Conservation (phyloP, 2,329 filamentous ascomycete genomes). For the Diaporthe humulicola region DNA sequence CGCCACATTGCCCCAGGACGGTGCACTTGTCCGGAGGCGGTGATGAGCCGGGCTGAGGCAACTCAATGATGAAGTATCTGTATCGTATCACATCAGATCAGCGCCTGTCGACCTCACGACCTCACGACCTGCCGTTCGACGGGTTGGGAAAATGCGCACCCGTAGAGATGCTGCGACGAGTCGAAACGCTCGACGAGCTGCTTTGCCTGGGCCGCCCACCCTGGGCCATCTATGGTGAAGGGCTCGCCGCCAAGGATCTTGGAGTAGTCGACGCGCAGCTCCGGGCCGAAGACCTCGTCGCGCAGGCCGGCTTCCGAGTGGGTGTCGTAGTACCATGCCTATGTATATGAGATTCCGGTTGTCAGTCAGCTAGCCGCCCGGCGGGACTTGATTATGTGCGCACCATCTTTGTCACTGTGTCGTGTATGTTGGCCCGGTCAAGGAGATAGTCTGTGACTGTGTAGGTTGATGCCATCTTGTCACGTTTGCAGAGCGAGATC, state of each 20-base stretch:
- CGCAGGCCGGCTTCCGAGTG: conserved; percentile 41
- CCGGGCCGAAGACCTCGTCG: conserved; percentile 46
- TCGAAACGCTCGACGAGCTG: conserved; percentile 42
- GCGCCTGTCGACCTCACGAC: not conserved
- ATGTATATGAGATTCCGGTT: not conserved
- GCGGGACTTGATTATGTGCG: not conserved
- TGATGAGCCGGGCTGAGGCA: conserved; percentile 43
- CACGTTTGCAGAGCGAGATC: not conserved
- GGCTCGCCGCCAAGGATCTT: conserved; percentile 47
- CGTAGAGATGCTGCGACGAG: conserved; percentile 45
- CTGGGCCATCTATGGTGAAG: conserved; percentile 38
- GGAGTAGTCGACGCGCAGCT: conserved; percentile 48
- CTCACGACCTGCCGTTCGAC: not conserved
- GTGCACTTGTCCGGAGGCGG: conserved; percentile 43
- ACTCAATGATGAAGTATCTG: conserved; percentile 43
- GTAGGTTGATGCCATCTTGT: conserved; percentile 30
- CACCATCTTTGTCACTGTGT: conserved; percentile 47
- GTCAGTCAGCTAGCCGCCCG: not conserved
- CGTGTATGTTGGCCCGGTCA: conserved; percentile 50
- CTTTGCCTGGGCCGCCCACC: conserved; percentile 43
- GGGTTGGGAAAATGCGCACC: conserved; percentile 35
- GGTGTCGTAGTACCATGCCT: conserved; percentile 48
- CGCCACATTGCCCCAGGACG: conserved; percentile 43
- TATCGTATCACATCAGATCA: conserved; percentile 20
- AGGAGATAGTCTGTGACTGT: conserved; percentile 47